phyloP scores from a whole-genome alignment of 1,284 basidiomycete species.

The Heterobasidion irregulare region DNA sequence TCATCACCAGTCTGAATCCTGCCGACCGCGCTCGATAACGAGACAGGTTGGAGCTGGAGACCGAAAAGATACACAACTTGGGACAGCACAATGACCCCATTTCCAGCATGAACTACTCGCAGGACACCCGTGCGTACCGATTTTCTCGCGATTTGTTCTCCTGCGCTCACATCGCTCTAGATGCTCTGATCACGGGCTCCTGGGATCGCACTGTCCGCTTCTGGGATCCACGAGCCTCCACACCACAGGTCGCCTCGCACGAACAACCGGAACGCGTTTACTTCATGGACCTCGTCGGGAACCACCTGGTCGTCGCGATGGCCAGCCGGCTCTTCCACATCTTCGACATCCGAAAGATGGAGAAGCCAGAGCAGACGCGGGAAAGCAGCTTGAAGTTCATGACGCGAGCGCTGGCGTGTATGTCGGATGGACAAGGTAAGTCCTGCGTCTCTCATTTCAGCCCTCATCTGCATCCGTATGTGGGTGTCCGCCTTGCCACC shows the following conservation, averaged over 20 bases:
- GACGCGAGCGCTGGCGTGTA: constrained; percentile 86
- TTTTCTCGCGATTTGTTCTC: not conserved
- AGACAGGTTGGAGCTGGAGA: constrained; percentile 50
- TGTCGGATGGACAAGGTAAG: constrained; percentile 86
- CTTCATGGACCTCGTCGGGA: constrained; percentile 64
- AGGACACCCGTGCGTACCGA: constrained; percentile 38
- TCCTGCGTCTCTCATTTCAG: constrained; percentile 4
- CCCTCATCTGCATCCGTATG: not conserved
- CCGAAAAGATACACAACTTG: constrained; percentile 53
- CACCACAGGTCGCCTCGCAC: constrained; percentile 54
- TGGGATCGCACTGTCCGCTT: constrained; percentile 89
- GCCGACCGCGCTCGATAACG: not conserved
- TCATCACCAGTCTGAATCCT: not conserved
- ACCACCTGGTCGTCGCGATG: constrained; percentile 83
- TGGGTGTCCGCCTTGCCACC: not conserved
- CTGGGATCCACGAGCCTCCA: constrained; percentile 70
- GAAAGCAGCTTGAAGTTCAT: constrained; percentile 96
- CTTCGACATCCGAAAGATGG: constrained; percentile 76
- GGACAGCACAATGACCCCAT: constrained; percentile 64
- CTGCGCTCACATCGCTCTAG: constrained; percentile 25
- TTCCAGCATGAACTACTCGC: constrained; percentile 52
- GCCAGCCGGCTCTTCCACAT: constrained; percentile 85
- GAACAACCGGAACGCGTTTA: constrained; percentile 80
- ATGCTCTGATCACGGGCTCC: constrained; percentile 73
- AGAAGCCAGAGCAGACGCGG: constrained; percentile 63